Evolutionary conservation across 2,329 filamentous ascomycete species (phyloP), one percentile per base, ranked within the genome.

Genomic region (Paradendryphiella salina): DNA sequence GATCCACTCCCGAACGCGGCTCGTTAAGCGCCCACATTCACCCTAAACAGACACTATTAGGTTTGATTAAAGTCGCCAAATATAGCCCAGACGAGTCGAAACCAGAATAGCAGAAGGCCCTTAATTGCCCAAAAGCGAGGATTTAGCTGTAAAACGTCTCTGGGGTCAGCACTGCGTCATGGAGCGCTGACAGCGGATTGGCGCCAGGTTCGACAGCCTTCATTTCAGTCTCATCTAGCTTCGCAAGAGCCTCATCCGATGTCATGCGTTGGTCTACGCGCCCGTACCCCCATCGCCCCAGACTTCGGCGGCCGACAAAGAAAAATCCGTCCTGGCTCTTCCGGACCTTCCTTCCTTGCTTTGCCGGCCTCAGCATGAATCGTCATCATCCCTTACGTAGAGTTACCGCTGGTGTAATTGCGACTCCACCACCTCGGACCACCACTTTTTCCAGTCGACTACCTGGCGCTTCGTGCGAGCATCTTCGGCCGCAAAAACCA

Each of bases 401-500:
- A 38, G 41, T 56, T 54, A 57, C 46, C 50, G 48, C 52, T 56
- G 43, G 41, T 50, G 46, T 56, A 50, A 42, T 50, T 47, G 48
- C 52, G 66, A 57, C 58, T 75, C 75, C 21, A 86, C 77, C 57
- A 84, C 78, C 51, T 73, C 69, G 26, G 75, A 73, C 90, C 90
- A 96, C 89, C 90, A 96, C 38, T 80, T 73, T 35, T 76, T 75
- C 85, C 89, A 96, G 60, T 87, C 80, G 3, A 97, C 75, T 6
- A 94, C 85, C 67, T 81, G 85, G 65, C 82, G 84, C 42, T 81
- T 79, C 41, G 77, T 79, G 64, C 93, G 82, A 4, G 93, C 90
- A 64, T 96, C 88, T 74, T 97, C 94, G 0, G 93, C 94, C 18
- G 90, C 92, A 77, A 96, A 99, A 0, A 96, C 93, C 74, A 94